Evolutionary conservation across 345 rosid species (phyloP), one percentile per base, ranked within the genome.

Genomic region (Erodium maritimum): DNA sequence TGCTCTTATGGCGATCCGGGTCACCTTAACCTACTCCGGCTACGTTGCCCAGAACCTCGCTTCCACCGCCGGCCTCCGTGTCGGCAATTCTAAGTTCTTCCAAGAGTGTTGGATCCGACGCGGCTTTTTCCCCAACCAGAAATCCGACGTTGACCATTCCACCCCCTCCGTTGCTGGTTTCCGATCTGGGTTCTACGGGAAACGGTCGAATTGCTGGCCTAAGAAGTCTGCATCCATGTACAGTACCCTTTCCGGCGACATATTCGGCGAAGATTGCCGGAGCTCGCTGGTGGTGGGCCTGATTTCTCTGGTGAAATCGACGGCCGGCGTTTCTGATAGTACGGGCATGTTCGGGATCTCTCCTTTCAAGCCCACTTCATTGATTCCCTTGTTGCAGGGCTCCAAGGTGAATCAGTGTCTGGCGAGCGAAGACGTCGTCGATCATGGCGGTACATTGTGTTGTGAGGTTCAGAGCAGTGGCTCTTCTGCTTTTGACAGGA

Each of bases 401-500:
- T 83, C 90, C 16, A 84, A 75, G 80, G 79, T 96, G 98, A 79
- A 86, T 54, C 90, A 84, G 0, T 73, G 80, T 61, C 78, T 52
- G 5, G 22, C 67, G 19, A 75, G 79, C 58, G 66, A 77, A 45
- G 16, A 64, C 17, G 85, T 78, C 25, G 65, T 74, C 57, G 87
- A 76, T 24, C 71, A 57, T 62, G 80, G 75, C 63, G 86, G 76
- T 29, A 84, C 78, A 17, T 55, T 21, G 67, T 33, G 59, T 60
- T 57, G 55, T 61, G 68, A 45, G 56, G 50, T 46, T 5, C 67
- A 37, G 10, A 22, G 58, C 52, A 4, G 50, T 17, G 67, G 72
- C 68, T 69, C 65, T 16, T 24, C 79, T 33, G 68, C 50, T 19
- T 73, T 73, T 0, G 73, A 50, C 55, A 67, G 68, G 33, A 71